Evolutionary conservation across 495 filamentous ascomycete genomes (phyloP).

Genomic region (Glarea lozoyensis): DNA sequence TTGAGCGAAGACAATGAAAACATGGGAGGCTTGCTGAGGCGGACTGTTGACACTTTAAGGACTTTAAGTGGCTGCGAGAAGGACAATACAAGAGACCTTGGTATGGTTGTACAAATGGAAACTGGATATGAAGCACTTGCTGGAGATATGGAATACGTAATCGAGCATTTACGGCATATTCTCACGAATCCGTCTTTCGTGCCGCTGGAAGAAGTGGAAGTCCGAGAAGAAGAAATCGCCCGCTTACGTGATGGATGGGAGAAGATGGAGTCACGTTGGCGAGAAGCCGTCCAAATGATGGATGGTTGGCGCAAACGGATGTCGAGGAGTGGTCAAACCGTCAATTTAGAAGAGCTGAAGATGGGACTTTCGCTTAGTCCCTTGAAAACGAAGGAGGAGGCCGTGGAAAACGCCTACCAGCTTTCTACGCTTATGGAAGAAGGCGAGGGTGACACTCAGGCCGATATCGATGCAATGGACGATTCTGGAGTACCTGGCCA

Average conservation of each 20-base stretch:
- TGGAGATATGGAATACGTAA: conserved; percentile 57
- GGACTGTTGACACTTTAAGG: conserved; percentile 61
- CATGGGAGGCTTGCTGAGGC: conserved; percentile 61
- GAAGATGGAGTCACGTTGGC: conserved; percentile 85
- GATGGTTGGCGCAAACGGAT: conserved; percentile 86
- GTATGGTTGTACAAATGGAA: conserved; percentile 23
- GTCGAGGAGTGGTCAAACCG: conserved; percentile 64
- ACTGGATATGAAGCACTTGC: conserved; percentile 59
- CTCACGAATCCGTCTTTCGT: conserved; percentile 95
- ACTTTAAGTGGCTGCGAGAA: conserved; percentile 71
- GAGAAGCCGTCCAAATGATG: conserved; percentile 82
- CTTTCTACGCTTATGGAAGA: conserved; percentile 32
- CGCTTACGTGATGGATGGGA: conserved; percentile 77
- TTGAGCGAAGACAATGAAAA: conserved; percentile 92
- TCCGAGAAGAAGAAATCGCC: conserved; percentile 82
- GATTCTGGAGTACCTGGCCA: conserved; percentile 8
- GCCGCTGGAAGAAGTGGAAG: conserved; percentile 84
- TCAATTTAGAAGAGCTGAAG: conserved; percentile 76
- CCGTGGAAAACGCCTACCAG: conserved; percentile 30
- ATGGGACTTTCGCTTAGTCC: conserved; percentile 63
- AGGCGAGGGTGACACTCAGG: conserved; percentile 26
- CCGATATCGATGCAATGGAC: conserved; percentile 21
- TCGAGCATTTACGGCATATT: conserved; percentile 71
- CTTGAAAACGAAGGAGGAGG: conserved; percentile 43
- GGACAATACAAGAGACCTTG: conserved; percentile 31